Evolutionary conservation across 331 rosid species (phyloP).

Genomic region (Quercus tomentella): DNA sequence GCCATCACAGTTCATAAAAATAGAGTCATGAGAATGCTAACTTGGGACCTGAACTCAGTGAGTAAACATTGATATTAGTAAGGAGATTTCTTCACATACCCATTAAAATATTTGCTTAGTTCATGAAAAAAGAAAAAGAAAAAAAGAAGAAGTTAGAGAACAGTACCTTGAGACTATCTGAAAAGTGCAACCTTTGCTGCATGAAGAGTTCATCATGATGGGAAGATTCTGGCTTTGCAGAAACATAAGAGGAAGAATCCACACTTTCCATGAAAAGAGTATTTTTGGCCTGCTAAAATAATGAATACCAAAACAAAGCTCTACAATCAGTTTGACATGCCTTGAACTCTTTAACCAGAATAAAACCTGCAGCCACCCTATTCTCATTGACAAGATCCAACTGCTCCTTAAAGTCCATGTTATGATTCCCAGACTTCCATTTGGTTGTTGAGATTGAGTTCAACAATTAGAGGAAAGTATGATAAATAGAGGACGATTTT

Average conservation of each 20-base stretch:
- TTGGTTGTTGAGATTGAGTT: too few relatives aligned
- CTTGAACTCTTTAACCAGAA: background rate
- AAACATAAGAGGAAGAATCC: slow-evolving; percentile 13
- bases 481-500: too few relatives aligned
- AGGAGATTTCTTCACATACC: background rate
- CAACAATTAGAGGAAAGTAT: too few relatives aligned
- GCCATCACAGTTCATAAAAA: background rate
- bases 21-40: too few relatives aligned
- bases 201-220: slow-evolving; percentile 89
- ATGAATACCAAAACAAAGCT: background rate
- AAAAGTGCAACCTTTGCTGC: slow-evolving; percentile 90
- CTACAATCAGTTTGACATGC: background rate
- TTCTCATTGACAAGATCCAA: too few relatives aligned
- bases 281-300: background rate
- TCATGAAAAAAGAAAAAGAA: background rate
- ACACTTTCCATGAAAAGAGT: slow-evolving; percentile 20
- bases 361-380: too few relatives aligned
- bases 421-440: too few relatives aligned
- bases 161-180: slow-evolving; percentile 85
- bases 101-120: background rate
- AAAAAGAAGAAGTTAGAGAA: background rate
- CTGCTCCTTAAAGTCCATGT: background rate
- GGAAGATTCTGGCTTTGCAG: slow-evolving; percentile 41
- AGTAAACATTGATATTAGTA: background rate
- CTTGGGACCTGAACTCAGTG: background rate